Base-by-base conservation (phyloP, 306 rosid species). In the Cercis canadensis region DNA sequence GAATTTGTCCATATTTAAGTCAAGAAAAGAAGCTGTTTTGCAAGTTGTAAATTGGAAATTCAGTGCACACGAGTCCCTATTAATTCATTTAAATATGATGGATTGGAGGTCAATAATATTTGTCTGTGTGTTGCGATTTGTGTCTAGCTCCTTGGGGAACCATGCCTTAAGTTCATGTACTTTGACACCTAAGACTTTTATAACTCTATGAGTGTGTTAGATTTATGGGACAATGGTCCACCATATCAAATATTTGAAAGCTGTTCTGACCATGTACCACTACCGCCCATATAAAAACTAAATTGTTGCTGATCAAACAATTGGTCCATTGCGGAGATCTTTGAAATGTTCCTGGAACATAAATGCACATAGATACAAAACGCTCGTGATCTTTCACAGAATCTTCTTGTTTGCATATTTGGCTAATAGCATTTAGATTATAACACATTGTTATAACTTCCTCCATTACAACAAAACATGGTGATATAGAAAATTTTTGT, bases 131-230 rank as follows among this genome's bases (percentile, higher is more conserved):
- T 14, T 24, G 29, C 29, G 29, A 24, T 24, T 24, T 24, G 3
- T 24, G 29, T 1, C 57, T 82, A 54, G 67, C 18, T 43, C 8
- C 16, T 37, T 41, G 62, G 66, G 74, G 80, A 70, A 70, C 82
- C 82, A 51, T 73, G 60, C 67, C 65, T 73, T 73, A 62, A 77
- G 58, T 68, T 77, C 21, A 44, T 13, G 80, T 69, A 73, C 74
- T 34, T 67, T 56, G 59, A 74, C 61, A 62, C 69, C 70, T 9
- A 40, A 19, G n/a, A 37, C 57, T 51, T 70, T n/a, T n/a, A 10
- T 37, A 43, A 51, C 78, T 39, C 62, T 47, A 45, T 46, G 57
- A 16, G 60, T 57, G 4, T 16, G 68, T 66, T 64, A 33, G 77
- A 77, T 77, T 68, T 60, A 60, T 62, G 62, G 79, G 82, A 68